These are phyloP conservation scores for Ministeria vibrans DNA, from an alignment of 78 protist genomes.

Conservation along the genomic window DNA sequence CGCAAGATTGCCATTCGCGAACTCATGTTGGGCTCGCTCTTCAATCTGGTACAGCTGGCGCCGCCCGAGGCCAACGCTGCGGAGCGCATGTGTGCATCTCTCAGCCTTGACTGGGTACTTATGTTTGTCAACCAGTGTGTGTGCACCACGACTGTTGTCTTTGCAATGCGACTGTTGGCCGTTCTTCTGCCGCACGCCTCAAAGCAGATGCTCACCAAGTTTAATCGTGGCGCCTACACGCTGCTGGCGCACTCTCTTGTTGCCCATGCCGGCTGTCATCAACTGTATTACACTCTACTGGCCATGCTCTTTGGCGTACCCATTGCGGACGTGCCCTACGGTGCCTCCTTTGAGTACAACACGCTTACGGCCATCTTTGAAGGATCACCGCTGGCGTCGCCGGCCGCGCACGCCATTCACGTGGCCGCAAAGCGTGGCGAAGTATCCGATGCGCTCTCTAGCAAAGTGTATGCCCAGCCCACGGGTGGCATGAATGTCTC, in stretches of 20 bases:
- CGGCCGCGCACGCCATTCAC: no score
- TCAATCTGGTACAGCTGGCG: not conserved
- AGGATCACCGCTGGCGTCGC: no score
- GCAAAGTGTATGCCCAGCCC: no score
- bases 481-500: no score
- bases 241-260: not conserved
- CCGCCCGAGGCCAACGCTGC: not conserved
- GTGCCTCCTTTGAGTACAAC: not conserved
- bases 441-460: no score
- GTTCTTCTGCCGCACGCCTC: not conserved
- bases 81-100: not conserved
- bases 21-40: not conserved
- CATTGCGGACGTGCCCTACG: not conserved
- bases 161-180: not conserved
- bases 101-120: not conserved
- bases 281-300: not conserved
- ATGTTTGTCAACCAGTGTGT: not conserved
- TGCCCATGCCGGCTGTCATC: not conserved
- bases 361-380: no score
- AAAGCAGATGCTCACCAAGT: not conserved
- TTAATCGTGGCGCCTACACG: not conserved
- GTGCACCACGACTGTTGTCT: not conserved
- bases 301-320: not conserved
- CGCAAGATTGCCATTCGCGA: constrained; percentile 2
- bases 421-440: no score